Base-by-base conservation (phyloP, 148 eudicot species). In the Rheum nobile region DNA sequence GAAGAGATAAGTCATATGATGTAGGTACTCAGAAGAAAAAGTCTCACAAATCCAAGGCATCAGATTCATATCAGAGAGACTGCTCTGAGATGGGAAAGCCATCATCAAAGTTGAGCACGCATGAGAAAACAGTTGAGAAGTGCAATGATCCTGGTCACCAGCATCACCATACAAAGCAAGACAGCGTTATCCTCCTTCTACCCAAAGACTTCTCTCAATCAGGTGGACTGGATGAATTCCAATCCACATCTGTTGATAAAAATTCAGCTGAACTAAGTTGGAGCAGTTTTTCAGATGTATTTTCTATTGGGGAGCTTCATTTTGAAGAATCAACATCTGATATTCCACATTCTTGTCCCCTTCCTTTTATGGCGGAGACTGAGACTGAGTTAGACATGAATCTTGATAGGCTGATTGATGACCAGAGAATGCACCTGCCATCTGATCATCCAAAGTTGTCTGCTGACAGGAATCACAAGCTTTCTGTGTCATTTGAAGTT, bases 111-210 rank as follows among this genome's bases (percentile, higher is more conserved):
- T 67, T 9, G n/a, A n/a, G n/a, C n/a, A n/a, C n/a, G n/a, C n/a
- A n/a, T n/a, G n/a, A n/a, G n/a, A n/a, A n/a, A n/a, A n/a, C n/a
- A n/a, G n/a, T n/a, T n/a, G n/a, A n/a, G n/a, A n/a, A n/a, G n/a
- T n/a, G n/a, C n/a, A n/a, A n/a, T 46, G 76, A 81, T 72, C 46
- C 72, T 42, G 79, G 57, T 38, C 26, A 29, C 14, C 72, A 80
- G 71, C 38, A 69, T 77, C 41, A 41, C 73, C 74, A 85, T 65
- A 54, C 76, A n/a, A 81, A 85, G 72, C 80, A 78, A 43, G 77
- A 80, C 43, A 79, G 76, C 57, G 76, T 84, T 72, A 81, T 88
- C 73, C 89, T 90, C 63, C 78, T 85, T 47, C 65, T 89, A 44
- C 92, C 92, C 59, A 87, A 82, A 74, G 81, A 84, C 77, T 80